Evolutionary conservation across 208 protist species (phyloP).

Genomic region (Leptomonas pyrrhocoris): DNA sequence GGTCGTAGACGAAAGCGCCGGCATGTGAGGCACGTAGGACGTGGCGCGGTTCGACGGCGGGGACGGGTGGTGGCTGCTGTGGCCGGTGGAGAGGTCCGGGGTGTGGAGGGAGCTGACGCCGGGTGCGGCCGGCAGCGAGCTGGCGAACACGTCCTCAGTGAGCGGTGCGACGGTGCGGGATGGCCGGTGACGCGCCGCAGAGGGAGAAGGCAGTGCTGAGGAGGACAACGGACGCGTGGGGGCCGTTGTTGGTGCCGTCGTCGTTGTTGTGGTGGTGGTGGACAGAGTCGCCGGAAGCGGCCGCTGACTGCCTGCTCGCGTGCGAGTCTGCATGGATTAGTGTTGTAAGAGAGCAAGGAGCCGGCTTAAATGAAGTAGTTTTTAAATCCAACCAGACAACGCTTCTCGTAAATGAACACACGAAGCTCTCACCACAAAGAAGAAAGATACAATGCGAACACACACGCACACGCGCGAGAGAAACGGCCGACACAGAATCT

Average conservation of each 20-base stretch:
- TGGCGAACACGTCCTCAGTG: conserved; percentile 2
- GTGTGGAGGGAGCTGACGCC: background rate
- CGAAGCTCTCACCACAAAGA: too few relatives aligned
- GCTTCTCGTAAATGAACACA: too few relatives aligned
- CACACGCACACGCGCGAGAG: too few relatives aligned
- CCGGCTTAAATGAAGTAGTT: too few relatives aligned
- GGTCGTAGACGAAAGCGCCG: conserved; percentile 7
- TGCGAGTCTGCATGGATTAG: conserved; percentile 33
- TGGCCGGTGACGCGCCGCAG: background rate
- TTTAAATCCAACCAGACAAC: too few relatives aligned
- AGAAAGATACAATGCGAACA: too few relatives aligned
- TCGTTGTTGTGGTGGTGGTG: background rate
- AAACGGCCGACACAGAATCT: too few relatives aligned
- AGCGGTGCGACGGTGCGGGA: conserved; percentile 12
- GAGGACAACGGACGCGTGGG: background rate
- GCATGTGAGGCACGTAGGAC: conserved; percentile 17
- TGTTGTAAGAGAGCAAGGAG: too few relatives aligned
- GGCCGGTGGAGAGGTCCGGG: background rate
- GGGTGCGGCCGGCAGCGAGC: conserved; percentile 3
- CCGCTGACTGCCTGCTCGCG: conserved; percentile 2
- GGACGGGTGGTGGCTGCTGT: background rate
- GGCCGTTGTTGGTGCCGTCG: background rate
- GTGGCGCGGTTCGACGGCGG: background rate
- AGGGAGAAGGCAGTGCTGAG: background rate
- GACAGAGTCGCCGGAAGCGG: background rate